phyloP scores from a whole-genome alignment of 2,329 filamentous ascomycete species.

The Chrysosporium keratinophilum region DNA sequence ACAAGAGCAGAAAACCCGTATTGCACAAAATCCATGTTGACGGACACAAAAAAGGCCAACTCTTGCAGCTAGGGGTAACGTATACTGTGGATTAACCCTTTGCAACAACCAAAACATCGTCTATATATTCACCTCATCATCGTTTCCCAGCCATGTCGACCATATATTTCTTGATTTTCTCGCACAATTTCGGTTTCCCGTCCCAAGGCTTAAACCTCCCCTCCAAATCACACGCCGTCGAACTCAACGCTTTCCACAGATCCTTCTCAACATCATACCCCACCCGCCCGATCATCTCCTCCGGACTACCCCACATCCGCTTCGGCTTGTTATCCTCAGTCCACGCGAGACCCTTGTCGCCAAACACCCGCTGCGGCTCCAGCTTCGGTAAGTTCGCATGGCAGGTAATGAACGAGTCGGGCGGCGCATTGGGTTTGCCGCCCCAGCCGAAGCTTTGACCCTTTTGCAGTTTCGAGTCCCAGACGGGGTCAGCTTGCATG shows the following conservation, averaged over 20 bases:
- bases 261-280: conserved; percentile 32
- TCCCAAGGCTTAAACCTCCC: conserved; percentile 16
- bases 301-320: conserved; percentile 30
- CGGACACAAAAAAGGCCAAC: too few species aligned
- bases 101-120: too few species aligned
- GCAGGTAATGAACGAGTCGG: conserved; percentile 27
- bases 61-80: too few species aligned
- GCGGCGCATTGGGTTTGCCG: conserved; percentile 18
- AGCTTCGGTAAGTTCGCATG: conserved; percentile 37
- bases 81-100: too few species aligned
- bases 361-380: conserved; percentile 33
- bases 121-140: neutral
- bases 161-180: conserved; percentile 16
- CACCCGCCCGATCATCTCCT: conserved; percentile 27
- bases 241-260: conserved; percentile 35
- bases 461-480: conserved; percentile 26
- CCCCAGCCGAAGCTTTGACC: conserved; percentile 13
- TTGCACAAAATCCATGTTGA: too few species aligned
- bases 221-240: conserved; percentile 32
- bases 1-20: too few species aligned
- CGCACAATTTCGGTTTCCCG: conserved; percentile 15
- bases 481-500: conserved; percentile 26
- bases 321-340: conserved; percentile 29
- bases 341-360: conserved; percentile 29
- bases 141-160: conserved; percentile 13